These are phyloP conservation scores for Leptographium flavum DNA, from an alignment of 2,329 filamentous ascomycete species.

Conservation along the genomic window DNA sequence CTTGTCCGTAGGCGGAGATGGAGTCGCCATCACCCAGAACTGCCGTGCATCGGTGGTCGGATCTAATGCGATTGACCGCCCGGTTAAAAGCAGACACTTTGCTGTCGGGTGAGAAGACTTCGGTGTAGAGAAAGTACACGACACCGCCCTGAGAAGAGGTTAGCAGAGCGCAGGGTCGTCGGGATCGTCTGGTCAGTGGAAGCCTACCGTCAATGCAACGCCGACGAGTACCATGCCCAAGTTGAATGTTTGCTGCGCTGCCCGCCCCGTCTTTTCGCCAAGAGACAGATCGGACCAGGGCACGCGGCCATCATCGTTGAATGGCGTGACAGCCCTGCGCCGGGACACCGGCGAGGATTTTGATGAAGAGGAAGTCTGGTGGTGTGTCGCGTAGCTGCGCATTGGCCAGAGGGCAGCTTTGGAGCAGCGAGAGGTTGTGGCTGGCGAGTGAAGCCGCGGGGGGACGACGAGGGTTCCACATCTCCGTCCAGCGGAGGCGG, in stretches of 20 bases:
- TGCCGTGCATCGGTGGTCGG: constrained; percentile 54
- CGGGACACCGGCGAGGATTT: constrained; percentile 27
- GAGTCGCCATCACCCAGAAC: constrained; percentile 61
- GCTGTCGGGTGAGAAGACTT: constrained; percentile 74
- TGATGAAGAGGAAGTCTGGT: constrained; percentile 25
- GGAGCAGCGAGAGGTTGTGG: constrained; percentile 7
- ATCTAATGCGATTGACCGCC: constrained; percentile 64
- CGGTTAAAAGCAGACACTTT: constrained; percentile 82
- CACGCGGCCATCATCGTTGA: constrained; percentile 74
- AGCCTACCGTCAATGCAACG: constrained; percentile 57
- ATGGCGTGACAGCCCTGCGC: constrained; percentile 61
- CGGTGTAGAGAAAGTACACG: constrained; percentile 61
- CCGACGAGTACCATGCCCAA: constrained; percentile 65
- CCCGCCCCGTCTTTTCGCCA: constrained; percentile 66
- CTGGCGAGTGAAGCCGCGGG: not conserved
- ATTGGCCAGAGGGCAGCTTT: constrained; percentile 9
- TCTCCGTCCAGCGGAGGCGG: not conserved
- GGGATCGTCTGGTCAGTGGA: not conserved
- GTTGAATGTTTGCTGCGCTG: constrained; percentile 85
- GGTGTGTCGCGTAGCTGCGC: constrained; percentile 40
- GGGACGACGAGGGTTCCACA: not conserved
- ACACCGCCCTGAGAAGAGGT: constrained; percentile 50
- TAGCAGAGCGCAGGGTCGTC: not conserved
- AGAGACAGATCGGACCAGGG: constrained; percentile 65
- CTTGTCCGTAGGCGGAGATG: constrained; percentile 70